Evolutionary conservation across 2,329 filamentous ascomycete genomes (phyloP).

Genomic region (Bipolaris gigantea): DNA sequence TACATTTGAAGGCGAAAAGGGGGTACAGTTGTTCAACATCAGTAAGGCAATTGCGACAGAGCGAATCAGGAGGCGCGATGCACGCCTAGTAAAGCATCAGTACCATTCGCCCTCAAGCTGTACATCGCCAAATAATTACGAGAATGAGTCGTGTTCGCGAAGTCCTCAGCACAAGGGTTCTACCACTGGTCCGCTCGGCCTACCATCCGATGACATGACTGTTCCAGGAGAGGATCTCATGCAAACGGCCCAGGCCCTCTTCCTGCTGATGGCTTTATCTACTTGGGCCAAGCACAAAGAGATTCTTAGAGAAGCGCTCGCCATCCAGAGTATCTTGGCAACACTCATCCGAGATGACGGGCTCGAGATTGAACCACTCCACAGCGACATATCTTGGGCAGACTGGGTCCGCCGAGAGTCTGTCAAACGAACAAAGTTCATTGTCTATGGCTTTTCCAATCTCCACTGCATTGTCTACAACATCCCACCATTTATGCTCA

Average conservation of each 20-base stretch:
- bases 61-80: slow-evolving; percentile 55
- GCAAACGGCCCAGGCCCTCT: slow-evolving; percentile 66
- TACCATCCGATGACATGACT: slow-evolving; percentile 29
- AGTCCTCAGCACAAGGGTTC: slow-evolving; percentile 25
- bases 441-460: slow-evolving; percentile 62
- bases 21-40: slow-evolving; percentile 60
- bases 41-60: slow-evolving; percentile 58
- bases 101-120: slow-evolving; percentile 25
- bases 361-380: slow-evolving; percentile 57
- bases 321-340: slow-evolving; percentile 59
- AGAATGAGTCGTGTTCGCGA: slow-evolving; percentile 12
- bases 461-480: slow-evolving; percentile 65
- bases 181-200: slow-evolving; percentile 30
- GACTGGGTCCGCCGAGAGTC: slow-evolving; percentile 59
- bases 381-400: slow-evolving; percentile 57
- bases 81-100: slow-evolving; percentile 44
- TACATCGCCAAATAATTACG: slow-evolving; percentile 22
- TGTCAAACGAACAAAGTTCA: slow-evolving; percentile 57
- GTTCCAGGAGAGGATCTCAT: slow-evolving; percentile 48
- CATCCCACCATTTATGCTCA: slow-evolving; percentile 60
- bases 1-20: slow-evolving; percentile 55
- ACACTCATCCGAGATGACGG: slow-evolving; percentile 59
- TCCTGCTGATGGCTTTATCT: slow-evolving; percentile 63
- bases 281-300: slow-evolving; percentile 63
- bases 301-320: slow-evolving; percentile 59